Evolutionary conservation across 768 basidiomycete genomes (phyloP), one percentile per base, ranked within the genome.

Genomic region (Naganishia randhawae): DNA sequence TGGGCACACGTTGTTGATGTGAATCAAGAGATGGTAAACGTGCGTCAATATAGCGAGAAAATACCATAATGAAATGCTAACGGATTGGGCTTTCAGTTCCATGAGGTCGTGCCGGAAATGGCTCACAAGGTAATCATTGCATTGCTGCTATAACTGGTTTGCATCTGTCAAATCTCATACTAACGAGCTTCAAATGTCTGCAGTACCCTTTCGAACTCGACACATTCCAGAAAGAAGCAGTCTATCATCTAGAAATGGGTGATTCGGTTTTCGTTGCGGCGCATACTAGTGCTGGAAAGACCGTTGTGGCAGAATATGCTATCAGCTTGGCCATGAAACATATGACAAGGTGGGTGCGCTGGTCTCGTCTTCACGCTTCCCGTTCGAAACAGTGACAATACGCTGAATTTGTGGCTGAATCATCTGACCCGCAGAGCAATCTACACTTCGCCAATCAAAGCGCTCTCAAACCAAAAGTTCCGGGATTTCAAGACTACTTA

Each of bases 251-350:
- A 19, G 96, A 99, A 79, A 87, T 90, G 83, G 96, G 94, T 10
- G 91, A 99, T 72, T 95, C 92, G 14, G 95, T 99, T 19, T 99
- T 99, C 77, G 94, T 99, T n/a, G 96, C 96, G 16, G 96, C 96
- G 6, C 96, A 99, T 81, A 99, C 96, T 3, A 94, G 91, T n/a
- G 96, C 96, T 17, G 96, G 96, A 37, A 99, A 99, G 81, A 99
- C 96, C 1, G 96, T 98, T 19, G 96, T 99, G 9, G 96, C 96
- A 0, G 96, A 99, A 76, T 99, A 98, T 79, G 96, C 96, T 1
- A 98, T 99, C 73, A 91, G 94, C 5, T 84, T 99, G 10, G 95
- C 96, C 5, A 90, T 88, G 72, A 94, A 93, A 76, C 96, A 99
- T 81, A 96, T 99, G 93, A 99, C 96, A n/a, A 85, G 92, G 94